Evolutionary conservation across 2,329 filamentous ascomycete genomes (phyloP), one percentile per base, ranked within the genome.

Genomic region (Davidsoniella australis): DNA sequence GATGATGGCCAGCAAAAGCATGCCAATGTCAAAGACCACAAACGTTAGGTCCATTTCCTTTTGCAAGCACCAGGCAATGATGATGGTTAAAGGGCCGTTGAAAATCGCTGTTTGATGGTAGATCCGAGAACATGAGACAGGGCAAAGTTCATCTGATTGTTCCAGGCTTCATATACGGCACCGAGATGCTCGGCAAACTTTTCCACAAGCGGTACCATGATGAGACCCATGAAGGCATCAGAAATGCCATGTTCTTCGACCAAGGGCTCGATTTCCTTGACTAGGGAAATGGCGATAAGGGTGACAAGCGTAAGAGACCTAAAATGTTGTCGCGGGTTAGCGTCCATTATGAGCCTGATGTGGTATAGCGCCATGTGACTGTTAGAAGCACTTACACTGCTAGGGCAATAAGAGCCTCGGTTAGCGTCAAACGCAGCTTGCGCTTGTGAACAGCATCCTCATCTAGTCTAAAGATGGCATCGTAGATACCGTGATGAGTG

Each of bases 61-160:
- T 51, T 65, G 64, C 36, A 87, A 64, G 18, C 82, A 80, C 87
- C 88, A 95, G 41, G 82, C 85, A 45, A 93, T 81, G 37, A 94
- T 71, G 33, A 94, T 78, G 6, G 85, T 79, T 3, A 94, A 72
- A 0, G 88, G 87, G 0, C 80, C 85, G 61, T 93, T 94, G 60
- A 94, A 78, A 29, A 94, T 73, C 1, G 87, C 85, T 0, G 88
- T 95, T 64, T 94, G 88, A 94, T 81, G 0, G 84, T 89, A 2
- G 86, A 80, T 43, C 85, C 86, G 40, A 94, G 76, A 48, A 91
- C 84, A 61, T 94, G 86, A 41, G 84, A 82, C 23, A 91, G 71
- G 0, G 85, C 85, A 63, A 88, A 80, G 66, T 91, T 91, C 71
- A 88, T 86, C 60, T 82, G 78, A 60, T 84, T 77, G 57, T 85